Base-by-base conservation (phyloP, 345 rosid species). In the Barbarea vulgaris region DNA sequence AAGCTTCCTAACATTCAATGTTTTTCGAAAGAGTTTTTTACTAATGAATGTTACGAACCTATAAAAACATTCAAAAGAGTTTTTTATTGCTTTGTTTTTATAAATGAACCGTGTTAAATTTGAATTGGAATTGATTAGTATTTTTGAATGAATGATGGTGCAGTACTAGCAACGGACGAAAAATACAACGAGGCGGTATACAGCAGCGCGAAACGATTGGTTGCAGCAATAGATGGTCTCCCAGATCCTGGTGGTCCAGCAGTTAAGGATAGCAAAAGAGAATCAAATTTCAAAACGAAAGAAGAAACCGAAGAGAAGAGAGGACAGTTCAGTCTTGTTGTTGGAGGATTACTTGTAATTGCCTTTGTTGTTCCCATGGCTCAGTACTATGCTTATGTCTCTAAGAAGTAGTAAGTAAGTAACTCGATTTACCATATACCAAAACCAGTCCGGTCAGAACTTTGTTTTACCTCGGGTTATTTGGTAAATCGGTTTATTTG, bases 331-430 rank as follows among this genome's bases (percentile, higher is more conserved):
- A 87, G 85, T 83, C 91, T 94, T 44, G 98, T 94, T 22, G 96
- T 94, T 77, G 97, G 98, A 55, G 96, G 97, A 54, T 77, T 91
- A 44, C 83, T 94, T 82, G 98, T 88, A 69, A 85, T 94, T 80
- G 95, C 98, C 57, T 94, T 91, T 47, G 91, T 91, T 39, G 96
- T 91, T 84, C 98, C 97, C 9, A 94, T 94, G 98, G 97, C 96
- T 30, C 97, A 94, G 63, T 94, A 94, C 80, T 91, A 81, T 79
- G 97, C 97, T 54, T 94, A 94, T 81, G 86, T 94, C 58, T 94
- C 98, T 65, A 88, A 63, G 81, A 94, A 88, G 81, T 91, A 59
- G n/a, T 37, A 84, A n/a, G n/a, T n/a, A n/a, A n/a, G 82, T 56
- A 7, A 21, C 34, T 64, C 21, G 46, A 30, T 61, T 14, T 58